Percentiles rank a stretch among this genome's conserved stretches.
Conservation (phyloP, 495 filamentous ascomycete genomes). For the Aspergillus conjunctus region DNA sequence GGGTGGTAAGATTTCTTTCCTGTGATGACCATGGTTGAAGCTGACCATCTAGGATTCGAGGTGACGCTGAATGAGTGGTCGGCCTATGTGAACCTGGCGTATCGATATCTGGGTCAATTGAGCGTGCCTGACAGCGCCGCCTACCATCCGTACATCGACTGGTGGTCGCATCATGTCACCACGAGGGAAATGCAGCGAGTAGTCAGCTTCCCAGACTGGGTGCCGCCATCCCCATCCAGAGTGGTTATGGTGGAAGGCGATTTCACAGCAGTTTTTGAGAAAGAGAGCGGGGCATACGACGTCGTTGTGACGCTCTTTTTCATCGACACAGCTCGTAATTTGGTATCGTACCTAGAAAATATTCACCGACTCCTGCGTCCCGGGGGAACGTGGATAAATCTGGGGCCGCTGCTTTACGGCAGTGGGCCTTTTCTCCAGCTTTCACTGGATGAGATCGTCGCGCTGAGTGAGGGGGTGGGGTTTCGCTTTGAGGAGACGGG, state of each 20-base stretch:
- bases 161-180: slow-evolving; percentile 48
- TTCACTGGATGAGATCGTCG: slow-evolving; percentile 29
- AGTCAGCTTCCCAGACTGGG: slow-evolving; percentile 38
- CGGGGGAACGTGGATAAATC: slow-evolving; percentile 50
- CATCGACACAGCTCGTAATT: slow-evolving; percentile 52
- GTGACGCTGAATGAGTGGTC: slow-evolving; percentile 50
- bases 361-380: slow-evolving; percentile 41
- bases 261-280: slow-evolving; percentile 36
- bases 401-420: slow-evolving; percentile 42
- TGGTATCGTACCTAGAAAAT: slow-evolving; percentile 46
- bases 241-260: slow-evolving; percentile 44
- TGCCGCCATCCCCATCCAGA: slow-evolving; percentile 22
- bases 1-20: slow-evolving; percentile 26
- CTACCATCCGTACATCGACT: slow-evolving; percentile 48
- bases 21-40: not conserved
- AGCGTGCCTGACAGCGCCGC: slow-evolving; percentile 10
- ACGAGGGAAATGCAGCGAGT: slow-evolving; percentile 41
- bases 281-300: slow-evolving; percentile 32
- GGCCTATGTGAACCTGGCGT: slow-evolving; percentile 43
- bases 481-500: slow-evolving; percentile 24
- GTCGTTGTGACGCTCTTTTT: slow-evolving; percentile 52
- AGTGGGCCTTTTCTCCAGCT: slow-evolving; percentile 30
- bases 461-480: slow-evolving; percentile 21
- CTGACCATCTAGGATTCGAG: slow-evolving; percentile 30
- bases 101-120: slow-evolving; percentile 32